phyloP scores from a whole-genome alignment of 2,329 filamentous ascomycete genomes.

The Aspergillus sp. region DNA sequence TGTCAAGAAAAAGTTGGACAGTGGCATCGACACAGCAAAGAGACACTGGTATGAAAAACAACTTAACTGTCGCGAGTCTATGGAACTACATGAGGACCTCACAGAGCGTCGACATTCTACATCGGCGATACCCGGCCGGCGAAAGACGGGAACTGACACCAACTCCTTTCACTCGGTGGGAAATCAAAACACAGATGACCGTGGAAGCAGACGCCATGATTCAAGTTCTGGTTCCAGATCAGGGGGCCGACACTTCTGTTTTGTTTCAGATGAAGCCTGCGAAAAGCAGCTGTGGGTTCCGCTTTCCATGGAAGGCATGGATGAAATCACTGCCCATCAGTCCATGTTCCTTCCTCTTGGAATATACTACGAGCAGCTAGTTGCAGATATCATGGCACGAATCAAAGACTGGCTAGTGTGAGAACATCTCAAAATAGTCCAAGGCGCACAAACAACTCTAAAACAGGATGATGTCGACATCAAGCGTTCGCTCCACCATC shows the following conservation, averaged over 20 bases:
- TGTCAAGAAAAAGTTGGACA: not conserved
- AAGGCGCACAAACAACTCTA: too few species aligned
- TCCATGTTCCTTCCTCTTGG: conserved; percentile 18
- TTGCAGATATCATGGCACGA: conserved; percentile 11
- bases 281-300: conserved; percentile 12
- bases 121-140: not conserved
- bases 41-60: not conserved
- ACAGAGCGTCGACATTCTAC: not conserved
- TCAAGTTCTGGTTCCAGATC: not conserved
- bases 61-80: not conserved
- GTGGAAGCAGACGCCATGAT: not conserved
- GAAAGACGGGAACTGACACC: not conserved
- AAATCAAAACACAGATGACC: not conserved
- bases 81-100: not conserved
- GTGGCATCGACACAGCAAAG: not conserved
- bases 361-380: conserved; percentile 13
- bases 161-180: not conserved
- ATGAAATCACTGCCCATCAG: conserved; percentile 20
- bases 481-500: too few species aligned
- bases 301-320: conserved; percentile 18
- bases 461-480: too few species aligned
- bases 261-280: not conserved
- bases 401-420: conserved; percentile 13
- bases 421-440: not conserved
- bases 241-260: not conserved